These are phyloP conservation scores for Kurtzmaniella quercitrusa DNA, from an alignment of 1,139 yeast species.

Conservation along the genomic window DNA sequence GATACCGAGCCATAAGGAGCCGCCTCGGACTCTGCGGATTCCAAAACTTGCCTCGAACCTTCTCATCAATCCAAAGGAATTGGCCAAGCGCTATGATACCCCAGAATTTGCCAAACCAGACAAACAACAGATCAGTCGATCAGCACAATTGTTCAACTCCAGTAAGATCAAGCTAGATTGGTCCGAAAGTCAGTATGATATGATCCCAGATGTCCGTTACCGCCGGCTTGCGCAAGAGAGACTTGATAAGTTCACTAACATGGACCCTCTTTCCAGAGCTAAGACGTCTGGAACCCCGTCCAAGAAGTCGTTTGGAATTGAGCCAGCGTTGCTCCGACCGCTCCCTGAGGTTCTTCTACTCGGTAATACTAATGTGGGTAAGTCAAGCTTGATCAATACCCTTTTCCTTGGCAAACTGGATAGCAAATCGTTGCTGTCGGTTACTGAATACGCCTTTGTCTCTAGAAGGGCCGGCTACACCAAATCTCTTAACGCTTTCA, in stretches of 20 bases:
- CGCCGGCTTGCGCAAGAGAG: conserved; percentile 22
- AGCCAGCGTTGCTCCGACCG: conserved; percentile 23
- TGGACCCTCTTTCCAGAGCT: conserved; percentile 18
- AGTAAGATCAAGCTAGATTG: conserved; percentile 51
- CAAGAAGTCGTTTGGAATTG: conserved; percentile 27
- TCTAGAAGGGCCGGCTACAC: conserved; percentile 72
- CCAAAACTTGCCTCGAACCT: conserved; percentile 9
- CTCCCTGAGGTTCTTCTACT: conserved; percentile 69
- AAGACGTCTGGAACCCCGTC: conserved; percentile 14
- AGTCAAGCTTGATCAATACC: conserved; percentile 68
- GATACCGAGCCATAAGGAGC: not conserved
- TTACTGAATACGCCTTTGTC: conserved; percentile 42
- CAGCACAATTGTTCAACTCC: conserved; percentile 38
- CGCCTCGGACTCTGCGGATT: not conserved
- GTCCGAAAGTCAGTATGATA: conserved; percentile 48
- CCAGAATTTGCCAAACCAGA: conserved; percentile 13
- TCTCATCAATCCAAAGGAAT: conserved; percentile 22
- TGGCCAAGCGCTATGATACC: conserved; percentile 21
- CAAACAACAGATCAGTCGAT: conserved; percentile 9
- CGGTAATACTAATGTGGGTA: conserved; percentile 84
- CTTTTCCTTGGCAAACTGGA: conserved; percentile 31
- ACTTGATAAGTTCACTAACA: conserved; percentile 11
- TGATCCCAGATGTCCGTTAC: conserved; percentile 56
- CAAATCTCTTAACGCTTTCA: conserved; percentile 69
- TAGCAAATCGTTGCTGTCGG: conserved; percentile 16